A percentile compares a stretch with the other conserved stretches of the same genome.
Conservation (phyloP, 2,329 filamentous ascomycete species). For the Parafenestella ontariensis region DNA sequence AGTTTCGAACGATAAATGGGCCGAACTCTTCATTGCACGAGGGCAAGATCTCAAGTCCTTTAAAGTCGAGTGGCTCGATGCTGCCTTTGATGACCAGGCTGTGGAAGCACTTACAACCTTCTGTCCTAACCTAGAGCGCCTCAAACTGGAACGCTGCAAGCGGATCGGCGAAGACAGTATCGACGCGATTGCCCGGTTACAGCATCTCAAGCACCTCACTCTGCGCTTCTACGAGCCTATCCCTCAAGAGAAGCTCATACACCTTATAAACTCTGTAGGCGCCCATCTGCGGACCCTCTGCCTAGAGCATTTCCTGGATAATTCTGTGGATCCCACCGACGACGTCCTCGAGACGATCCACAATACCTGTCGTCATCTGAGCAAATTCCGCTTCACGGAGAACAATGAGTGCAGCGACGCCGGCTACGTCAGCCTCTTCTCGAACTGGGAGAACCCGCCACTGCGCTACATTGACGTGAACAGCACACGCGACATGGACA, state of each 20-base stretch:
- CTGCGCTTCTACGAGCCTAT: slow-evolving; percentile 70
- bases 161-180: slow-evolving; percentile 72
- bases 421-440: slow-evolving; percentile 76
- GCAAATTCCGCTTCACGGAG: slow-evolving; percentile 81
- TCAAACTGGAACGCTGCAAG: slow-evolving; percentile 86
- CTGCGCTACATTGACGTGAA: slow-evolving; percentile 76
- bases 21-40: slow-evolving; percentile 69
- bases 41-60: slow-evolving; percentile 71
- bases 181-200: slow-evolving; percentile 66
- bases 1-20: slow-evolving; percentile 78
- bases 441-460: slow-evolving; percentile 74
- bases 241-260: slow-evolving; percentile 63
- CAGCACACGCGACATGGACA: slow-evolving; percentile 78
- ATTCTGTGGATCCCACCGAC: slow-evolving; percentile 64
- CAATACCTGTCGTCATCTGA: slow-evolving; percentile 69
- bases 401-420: slow-evolving; percentile 78
- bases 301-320: slow-evolving; percentile 70
- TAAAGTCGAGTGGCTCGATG: slow-evolving; percentile 84
- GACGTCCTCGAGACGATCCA: slow-evolving; percentile 73
- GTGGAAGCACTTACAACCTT: slow-evolving; percentile 66
- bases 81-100: slow-evolving; percentile 76
- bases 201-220: slow-evolving; percentile 75
- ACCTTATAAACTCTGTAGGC: slow-evolving; percentile 70
- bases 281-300: slow-evolving; percentile 76
- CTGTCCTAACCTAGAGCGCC: slow-evolving; percentile 72